Base-by-base conservation (phyloP, 108 stramenopile species). In the Chaetoceros tenuissimus region DNA sequence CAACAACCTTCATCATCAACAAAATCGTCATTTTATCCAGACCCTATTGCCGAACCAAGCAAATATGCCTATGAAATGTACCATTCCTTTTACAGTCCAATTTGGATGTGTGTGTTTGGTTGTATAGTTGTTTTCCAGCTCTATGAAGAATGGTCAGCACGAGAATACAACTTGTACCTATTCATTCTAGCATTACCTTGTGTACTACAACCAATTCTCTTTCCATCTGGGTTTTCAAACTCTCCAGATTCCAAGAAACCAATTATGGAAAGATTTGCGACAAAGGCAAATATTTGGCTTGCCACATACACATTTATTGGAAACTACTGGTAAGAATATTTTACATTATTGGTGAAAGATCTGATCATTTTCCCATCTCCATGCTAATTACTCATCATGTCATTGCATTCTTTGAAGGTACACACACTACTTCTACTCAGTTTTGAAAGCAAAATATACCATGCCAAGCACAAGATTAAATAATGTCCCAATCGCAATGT, bases 311-410 rank as follows among this genome's bases (percentile, higher is more conserved):
- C 85, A 47, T 97, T 94, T 77, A 96, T 99, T 54, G 98, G 98
- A 5, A 99, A 99, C 57, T 97, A 97, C 71, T 97, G 92, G 92
- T 96, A 94, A 63, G 84, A 89, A 7, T 85, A 87, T 34, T 87
- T 5, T 7, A n/a, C 50, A 23, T 25, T 17, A 13, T 3, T 49
- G 63, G 3, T 13, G 3, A 19, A 17, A 27, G 19, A 23, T 60
- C 46, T 17, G 55, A 22, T 29, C 22, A 17, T 21, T 0, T 8
- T 56, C 45, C n/a, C 19, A 22, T 3, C 26, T 44, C 7, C 16
- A 23, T 24, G 13, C n/a, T n/a, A 28, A n/a, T 18, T 28, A 16
- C 21, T 52, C 51, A 17, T 52, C 26, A 17, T 52, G 13, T 17
- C 51, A 13, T 18, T 52, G 24, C 24, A 17, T 18, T 22, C n/a